Evolutionary conservation across 78 protist species (phyloP), one percentile per base, ranked within the genome.

Genomic region (Chrysochromulina parva): DNA sequence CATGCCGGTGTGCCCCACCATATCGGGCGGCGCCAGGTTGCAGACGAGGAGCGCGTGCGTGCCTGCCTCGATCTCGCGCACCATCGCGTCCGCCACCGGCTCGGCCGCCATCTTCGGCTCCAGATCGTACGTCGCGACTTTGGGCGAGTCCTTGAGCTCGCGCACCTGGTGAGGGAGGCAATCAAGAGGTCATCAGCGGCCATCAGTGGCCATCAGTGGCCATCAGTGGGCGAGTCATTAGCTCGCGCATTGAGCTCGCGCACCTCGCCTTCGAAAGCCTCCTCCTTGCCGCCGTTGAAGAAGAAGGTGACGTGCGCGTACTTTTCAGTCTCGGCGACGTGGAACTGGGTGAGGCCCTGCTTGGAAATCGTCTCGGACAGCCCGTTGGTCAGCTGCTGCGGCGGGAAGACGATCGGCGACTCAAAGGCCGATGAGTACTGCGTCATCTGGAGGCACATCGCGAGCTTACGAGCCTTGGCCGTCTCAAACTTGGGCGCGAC

Each of bases 261-360:
- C 74, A 58, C 87, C 55, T 90, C 92, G 24, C 54, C 28, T 28
- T 58, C 88, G 57, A 59, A 90, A 20, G 38, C 54, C 71, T 1
- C 17, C 54, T 90, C 92, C 13, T 20, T 52, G n/a, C 92, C 92
- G 62, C 92, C 92, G 88, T 90, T 90, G 92, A 90, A 90, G 47
- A 90, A 90, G 92, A 90, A 90, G 2, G 92, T 90, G 38, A 90
- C 92, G 81, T 90, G 92, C 81, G 92, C 92, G 81, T 80, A 90
- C 92, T 90, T 90, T 53, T 90, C 92, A 9, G 92, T 90, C 92
- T 90, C 92, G 7, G 92, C 92, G 3, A n/a, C n/a, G 81, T 90
- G 92, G 81, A 26, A 90, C 85, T 90, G 92, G 20, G 38, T 3
- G 47, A 90, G 47, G 26, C 69, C 62, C 62, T 58, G 62, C 24